Base-by-base conservation (phyloP, 2,329 filamentous ascomycete species). In the Alternaria sp. region DNA sequence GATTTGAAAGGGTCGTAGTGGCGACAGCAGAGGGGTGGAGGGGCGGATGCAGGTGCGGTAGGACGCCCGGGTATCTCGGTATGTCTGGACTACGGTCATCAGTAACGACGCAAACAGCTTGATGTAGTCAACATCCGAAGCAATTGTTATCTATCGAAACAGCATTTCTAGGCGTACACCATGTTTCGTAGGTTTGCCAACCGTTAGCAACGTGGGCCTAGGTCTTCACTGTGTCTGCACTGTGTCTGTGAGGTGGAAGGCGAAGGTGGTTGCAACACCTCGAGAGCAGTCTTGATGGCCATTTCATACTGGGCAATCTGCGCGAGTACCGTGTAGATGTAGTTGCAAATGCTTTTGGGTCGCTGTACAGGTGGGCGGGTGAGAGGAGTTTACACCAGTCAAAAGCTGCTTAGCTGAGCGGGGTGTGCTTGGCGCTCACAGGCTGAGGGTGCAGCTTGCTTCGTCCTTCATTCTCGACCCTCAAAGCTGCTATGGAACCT, bases 401-500 rank as follows among this genome's bases (percentile, higher is more conserved):
- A 28, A 25, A 54, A 49, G 43, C 34, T 34, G 27, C 20, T 32
- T 45, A 28, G 28, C 11, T 8, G 22, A n/a, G 57, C 34, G 57
- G 53, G 53, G 57, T 27, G 4, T 25, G 36, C 53, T 60, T 46
- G 57, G 57, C 45, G 38, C 52, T 43, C 11, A 27, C 5, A 45
- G 30, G 25, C 8, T 40, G 22, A 30, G 30, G 30, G 16, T 41
- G 18, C 38, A 5, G 11, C 38, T 10, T 41, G 18, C 30, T 14
- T 25, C 46, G n/a, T 36, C 46, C 22, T 27, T 50, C 30, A n/a
- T 50, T 38, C 32, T 25, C 20, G 20, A 50, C 20, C 22, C 20
- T 12, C 22, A 22, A 12, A 38, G 46, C n/a, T 27, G 22, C 9
- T 11, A 22, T 3, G 9, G 20, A 25, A 20, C 2, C 20, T 11